phyloP scores from a whole-genome alignment of 2,329 filamentous ascomycete species.

The Corinectria fuckeliana region DNA sequence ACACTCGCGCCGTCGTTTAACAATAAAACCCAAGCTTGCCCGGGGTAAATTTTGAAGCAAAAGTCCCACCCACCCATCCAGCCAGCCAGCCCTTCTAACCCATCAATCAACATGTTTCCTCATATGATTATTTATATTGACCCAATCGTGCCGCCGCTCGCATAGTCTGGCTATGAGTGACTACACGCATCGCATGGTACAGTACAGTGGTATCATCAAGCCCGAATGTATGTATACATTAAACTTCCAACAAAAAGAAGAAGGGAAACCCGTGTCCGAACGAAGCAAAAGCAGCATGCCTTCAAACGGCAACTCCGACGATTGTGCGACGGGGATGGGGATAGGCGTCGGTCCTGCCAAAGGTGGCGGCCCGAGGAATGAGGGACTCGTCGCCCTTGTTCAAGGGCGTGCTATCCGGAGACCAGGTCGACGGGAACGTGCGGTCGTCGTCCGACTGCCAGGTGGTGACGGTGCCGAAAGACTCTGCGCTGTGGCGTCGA shows the following conservation, averaged over 20 bases:
- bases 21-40: background rate
- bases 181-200: slow-evolving; percentile 17
- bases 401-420: slow-evolving; percentile 52
- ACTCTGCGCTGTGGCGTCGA: slow-evolving; percentile 51
- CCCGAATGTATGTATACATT: slow-evolving; percentile 24
- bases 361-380: slow-evolving; percentile 44
- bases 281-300: slow-evolving; percentile 18
- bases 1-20: background rate
- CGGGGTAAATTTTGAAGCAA: slow-evolving; percentile 2
- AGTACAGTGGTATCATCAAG: slow-evolving; percentile 38
- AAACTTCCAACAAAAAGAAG: slow-evolving; percentile 28
- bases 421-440: slow-evolving; percentile 57
- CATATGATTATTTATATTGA: slow-evolving; percentile 23
- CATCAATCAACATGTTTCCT: slow-evolving; percentile 6
- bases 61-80: slow-evolving; percentile 8
- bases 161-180: slow-evolving; percentile 19
- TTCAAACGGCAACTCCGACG: slow-evolving; percentile 42
- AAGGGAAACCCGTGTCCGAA: slow-evolving; percentile 24
- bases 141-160: slow-evolving; percentile 17
- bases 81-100: slow-evolving; percentile 18
- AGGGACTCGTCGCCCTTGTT: slow-evolving; percentile 47
- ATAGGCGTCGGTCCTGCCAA: slow-evolving; percentile 36
- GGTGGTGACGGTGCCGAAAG: slow-evolving; percentile 56
- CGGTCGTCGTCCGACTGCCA: slow-evolving; percentile 56
- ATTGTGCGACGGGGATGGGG: slow-evolving; percentile 27